These are phyloP conservation scores for Pythium utonaiense DNA, from an alignment of 352 stramenopile species.

Conservation along the genomic window DNA sequence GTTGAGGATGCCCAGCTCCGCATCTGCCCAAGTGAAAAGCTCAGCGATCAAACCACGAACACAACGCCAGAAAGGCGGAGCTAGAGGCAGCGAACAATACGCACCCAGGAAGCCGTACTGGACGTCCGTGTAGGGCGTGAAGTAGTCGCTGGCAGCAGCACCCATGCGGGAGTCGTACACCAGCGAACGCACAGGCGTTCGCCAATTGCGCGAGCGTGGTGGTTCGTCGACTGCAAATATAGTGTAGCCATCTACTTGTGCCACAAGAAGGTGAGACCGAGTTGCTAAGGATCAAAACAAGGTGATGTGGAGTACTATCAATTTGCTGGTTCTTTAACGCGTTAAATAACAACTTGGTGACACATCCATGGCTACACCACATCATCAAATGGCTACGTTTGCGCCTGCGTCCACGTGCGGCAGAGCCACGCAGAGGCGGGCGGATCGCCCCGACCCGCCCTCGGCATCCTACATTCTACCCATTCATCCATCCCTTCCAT, in stretches of 20 bases:
- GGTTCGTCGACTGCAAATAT: no score
- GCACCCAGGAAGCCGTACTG: conserved; percentile 52
- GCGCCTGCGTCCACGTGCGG: neutral
- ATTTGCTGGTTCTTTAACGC: conserved; percentile 7
- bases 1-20: conserved; percentile 47
- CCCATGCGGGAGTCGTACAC: no score
- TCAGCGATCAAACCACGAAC: no score
- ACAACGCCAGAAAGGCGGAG: no score
- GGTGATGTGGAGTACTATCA: neutral
- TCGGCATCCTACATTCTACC: neutral
- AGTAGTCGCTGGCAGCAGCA: conserved; percentile 44
- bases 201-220: no score
- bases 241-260: conserved; percentile 14
- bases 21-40: no score
- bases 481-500: neutral
- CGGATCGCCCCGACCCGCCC: conserved; percentile 1
- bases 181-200: no score
- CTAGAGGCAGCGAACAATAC: no score
- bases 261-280: no score
- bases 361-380: neutral
- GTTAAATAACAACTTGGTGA: conserved; percentile 25
- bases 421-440: neutral
- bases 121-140: conserved; percentile 53
- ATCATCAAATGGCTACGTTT: conserved; percentile 16
- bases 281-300: no score